A percentile compares a stretch with the other conserved stretches of the same genome.
These are phyloP conservation scores for Kwoniella botswanensis DNA, from an alignment of 768 basidiomycete species.

Conservation along the genomic window DNA sequence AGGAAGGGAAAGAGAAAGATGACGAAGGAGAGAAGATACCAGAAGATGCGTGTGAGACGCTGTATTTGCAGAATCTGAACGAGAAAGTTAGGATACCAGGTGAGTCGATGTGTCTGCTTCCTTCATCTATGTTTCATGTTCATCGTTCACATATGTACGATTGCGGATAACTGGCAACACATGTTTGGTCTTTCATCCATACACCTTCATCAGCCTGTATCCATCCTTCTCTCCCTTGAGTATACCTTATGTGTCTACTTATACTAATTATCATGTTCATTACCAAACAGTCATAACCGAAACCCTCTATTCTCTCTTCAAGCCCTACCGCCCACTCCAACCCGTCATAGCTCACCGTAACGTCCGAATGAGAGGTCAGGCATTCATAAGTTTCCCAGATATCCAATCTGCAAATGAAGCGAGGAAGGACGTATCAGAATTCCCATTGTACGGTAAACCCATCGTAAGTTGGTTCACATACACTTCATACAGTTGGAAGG, in stretches of 20 bases:
- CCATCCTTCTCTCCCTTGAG: background rate
- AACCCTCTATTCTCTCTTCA: constrained; percentile 85
- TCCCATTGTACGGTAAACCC: constrained; percentile 94
- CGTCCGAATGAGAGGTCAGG: constrained; percentile 97
- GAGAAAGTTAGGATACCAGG: constrained; percentile 67
- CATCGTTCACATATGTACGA: no score
- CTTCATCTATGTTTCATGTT: no score
- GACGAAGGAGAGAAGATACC: constrained; percentile 36
- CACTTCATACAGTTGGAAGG: no score
- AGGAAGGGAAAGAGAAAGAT: constrained; percentile 8
- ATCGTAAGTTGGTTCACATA: constrained; percentile 69
- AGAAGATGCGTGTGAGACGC: constrained; percentile 71
- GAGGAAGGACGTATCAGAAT: constrained; percentile 87
- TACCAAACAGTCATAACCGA: constrained; percentile 74
- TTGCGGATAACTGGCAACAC: no score
- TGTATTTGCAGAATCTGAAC: constrained; percentile 95
- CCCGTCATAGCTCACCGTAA: constrained; percentile 96
- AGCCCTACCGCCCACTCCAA: constrained; percentile 87
- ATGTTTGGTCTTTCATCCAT: no score
- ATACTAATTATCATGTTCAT: background rate
- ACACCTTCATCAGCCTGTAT: no score
- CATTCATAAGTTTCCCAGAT: constrained; percentile 89
- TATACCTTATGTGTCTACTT: background rate
- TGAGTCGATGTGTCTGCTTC: constrained; percentile 33
- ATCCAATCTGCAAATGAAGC: constrained; percentile 84